A percentile compares a stretch with the other conserved stretches of the same genome.
phyloP scores from a whole-genome alignment of 768 basidiomycete species.

The Scleroderma bovista region DNA sequence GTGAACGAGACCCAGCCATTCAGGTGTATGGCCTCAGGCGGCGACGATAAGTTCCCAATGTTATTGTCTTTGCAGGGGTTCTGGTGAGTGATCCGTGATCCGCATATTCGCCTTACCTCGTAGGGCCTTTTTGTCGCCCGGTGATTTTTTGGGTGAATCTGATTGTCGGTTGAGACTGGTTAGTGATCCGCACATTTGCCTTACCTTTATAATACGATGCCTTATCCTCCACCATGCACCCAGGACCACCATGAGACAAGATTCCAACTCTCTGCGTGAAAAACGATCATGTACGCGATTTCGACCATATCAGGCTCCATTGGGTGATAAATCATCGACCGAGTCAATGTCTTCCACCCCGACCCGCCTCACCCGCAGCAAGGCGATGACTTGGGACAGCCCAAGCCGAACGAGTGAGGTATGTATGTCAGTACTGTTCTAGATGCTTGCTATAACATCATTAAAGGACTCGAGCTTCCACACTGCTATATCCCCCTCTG shows the following conservation, averaged over 20 bases:
- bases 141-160: background rate
- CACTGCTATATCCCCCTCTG: background rate
- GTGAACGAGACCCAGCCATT: background rate
- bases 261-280: background rate
- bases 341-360: background rate
- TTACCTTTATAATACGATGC: background rate
- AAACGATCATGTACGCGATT: background rate
- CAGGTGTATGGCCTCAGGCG: background rate
- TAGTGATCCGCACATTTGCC: background rate
- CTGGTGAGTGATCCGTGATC: background rate
- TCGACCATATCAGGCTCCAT: background rate
- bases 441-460: background rate
- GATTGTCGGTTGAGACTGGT: background rate
- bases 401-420: background rate
- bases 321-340: background rate
- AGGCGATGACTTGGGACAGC: background rate
- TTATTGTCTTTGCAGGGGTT: background rate
- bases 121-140: background rate
- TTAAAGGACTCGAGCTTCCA: background rate
- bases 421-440: background rate
- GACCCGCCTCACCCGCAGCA: background rate
- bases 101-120: background rate
- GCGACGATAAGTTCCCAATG: background rate
- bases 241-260: background rate
- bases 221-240: background rate